Conservation (phyloP, 2,329 filamentous ascomycete species). For the Penicillium sp. region DNA sequence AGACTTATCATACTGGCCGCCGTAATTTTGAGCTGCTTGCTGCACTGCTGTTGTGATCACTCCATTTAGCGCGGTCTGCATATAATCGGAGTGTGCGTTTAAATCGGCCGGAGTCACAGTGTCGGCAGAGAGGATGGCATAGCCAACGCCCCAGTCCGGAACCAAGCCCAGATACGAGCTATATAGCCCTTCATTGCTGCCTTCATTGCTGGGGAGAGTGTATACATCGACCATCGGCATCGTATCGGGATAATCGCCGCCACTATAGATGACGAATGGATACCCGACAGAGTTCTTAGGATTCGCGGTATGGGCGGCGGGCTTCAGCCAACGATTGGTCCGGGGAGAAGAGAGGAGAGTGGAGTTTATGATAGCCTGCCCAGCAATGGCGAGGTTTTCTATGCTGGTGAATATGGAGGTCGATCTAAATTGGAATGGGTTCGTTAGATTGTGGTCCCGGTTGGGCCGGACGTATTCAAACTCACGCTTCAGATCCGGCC, state of each 20-base stretch:
- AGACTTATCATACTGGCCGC: constrained; percentile 5
- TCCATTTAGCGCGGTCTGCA: constrained; percentile 29
- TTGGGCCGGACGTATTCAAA: constrained; percentile 24
- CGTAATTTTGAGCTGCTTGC: constrained; percentile 12
- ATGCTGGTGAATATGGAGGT: constrained; percentile 41
- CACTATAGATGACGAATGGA: constrained; percentile 45
- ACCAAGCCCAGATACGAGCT: constrained; percentile 38
- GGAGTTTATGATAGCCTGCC: constrained; percentile 44
- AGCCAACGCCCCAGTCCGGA: constrained; percentile 42
- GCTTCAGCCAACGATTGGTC: constrained; percentile 46
- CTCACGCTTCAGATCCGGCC: constrained; percentile 32
- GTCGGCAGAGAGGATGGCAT: constrained; percentile 37
- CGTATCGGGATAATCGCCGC: constrained; percentile 20
- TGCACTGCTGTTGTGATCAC: constrained; percentile 21
- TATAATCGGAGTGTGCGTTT: constrained; percentile 33
- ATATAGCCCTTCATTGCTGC: constrained; percentile 37
- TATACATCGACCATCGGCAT: constrained; percentile 39
- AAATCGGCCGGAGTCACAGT: constrained; percentile 18
- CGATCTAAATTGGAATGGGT: constrained; percentile 13
- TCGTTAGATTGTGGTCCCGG: neutral
- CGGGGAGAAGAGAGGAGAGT: constrained; percentile 41
- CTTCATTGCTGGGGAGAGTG: constrained; percentile 31
- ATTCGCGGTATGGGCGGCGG: constrained; percentile 42
- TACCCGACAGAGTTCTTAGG: constrained; percentile 39
- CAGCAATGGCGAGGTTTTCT: constrained; percentile 43